Conservation (phyloP, 192 early-diverging fungal species). For the Podila clonocystis region DNA sequence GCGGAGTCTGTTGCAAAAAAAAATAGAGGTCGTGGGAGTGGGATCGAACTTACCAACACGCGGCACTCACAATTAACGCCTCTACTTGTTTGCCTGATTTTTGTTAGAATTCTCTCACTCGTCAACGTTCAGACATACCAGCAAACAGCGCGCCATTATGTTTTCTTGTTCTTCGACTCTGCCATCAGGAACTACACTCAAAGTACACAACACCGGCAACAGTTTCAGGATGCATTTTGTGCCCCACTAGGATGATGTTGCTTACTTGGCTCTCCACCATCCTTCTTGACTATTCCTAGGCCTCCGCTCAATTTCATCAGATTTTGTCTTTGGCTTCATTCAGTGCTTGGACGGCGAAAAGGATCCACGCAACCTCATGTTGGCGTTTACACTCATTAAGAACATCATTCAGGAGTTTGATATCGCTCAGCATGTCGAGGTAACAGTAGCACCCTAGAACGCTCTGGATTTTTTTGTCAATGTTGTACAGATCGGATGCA, state of each 20-base stretch:
- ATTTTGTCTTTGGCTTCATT: slow-evolving; percentile 87
- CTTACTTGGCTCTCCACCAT: background rate
- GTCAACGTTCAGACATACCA: slow-evolving; percentile 93
- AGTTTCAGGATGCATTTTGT: background rate
- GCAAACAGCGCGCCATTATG: slow-evolving; percentile 80
- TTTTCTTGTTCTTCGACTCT: slow-evolving; percentile 78
- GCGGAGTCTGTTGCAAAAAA: background rate
- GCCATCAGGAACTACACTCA: slow-evolving; percentile 66
- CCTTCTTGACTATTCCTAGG: slow-evolving; percentile 48
- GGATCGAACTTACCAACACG: too few relatives aligned
- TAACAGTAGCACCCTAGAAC: slow-evolving; percentile 19
- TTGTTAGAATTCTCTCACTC: slow-evolving; percentile 77
- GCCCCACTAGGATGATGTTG: background rate
- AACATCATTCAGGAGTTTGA: slow-evolving; percentile 81
- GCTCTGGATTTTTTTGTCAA: background rate
- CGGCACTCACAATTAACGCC: background rate
- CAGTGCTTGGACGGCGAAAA: slow-evolving; percentile 97
- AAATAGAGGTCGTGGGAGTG: background rate
- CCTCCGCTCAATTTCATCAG: slow-evolving; percentile 70
- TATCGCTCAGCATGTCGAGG: slow-evolving; percentile 80
- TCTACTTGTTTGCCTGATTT: background rate
- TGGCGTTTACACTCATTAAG: slow-evolving; percentile 83
- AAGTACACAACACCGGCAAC: slow-evolving; percentile 12
- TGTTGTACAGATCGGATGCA: background rate
- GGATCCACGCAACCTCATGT: slow-evolving; percentile 94